Conservation (phyloP, 2,329 filamentous ascomycete species). For the Xylariaceae sp. region DNA sequence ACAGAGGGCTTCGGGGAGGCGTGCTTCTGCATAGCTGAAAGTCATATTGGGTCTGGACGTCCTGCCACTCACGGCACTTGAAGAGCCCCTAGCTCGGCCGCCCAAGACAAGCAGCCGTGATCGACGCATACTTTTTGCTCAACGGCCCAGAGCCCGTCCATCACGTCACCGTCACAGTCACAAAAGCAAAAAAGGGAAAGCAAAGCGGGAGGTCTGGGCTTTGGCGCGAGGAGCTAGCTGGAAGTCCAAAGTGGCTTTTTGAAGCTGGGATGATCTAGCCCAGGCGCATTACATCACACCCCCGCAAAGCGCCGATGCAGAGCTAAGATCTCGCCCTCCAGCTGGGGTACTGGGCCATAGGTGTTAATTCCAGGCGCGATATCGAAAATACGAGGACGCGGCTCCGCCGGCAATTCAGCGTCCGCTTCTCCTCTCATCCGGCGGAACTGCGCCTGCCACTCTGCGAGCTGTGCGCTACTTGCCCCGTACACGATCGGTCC, state of each 20-base stretch:
- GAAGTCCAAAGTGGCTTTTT: not conserved
- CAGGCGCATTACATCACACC: not conserved
- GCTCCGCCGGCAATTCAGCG: slow-evolving; percentile 2
- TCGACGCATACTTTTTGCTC: not conserved
- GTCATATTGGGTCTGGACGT: not conserved
- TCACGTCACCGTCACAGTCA: not conserved
- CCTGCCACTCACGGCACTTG: not conserved
- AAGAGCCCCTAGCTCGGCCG: not conserved
- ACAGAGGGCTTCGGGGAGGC: not conserved
- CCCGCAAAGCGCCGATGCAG: slow-evolving; percentile 19
- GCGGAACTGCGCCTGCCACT: slow-evolving; percentile 17
- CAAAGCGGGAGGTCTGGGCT: not conserved
- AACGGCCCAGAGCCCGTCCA: not conserved
- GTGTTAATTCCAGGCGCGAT: slow-evolving; percentile 18
- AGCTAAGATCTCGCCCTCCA: slow-evolving; percentile 17
- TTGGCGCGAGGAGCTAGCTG: not conserved
- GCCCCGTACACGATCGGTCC: slow-evolving; percentile 24
- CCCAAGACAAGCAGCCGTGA: not conserved
- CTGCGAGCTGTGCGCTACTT: slow-evolving; percentile 10
- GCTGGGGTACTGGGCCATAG: slow-evolving; percentile 18
- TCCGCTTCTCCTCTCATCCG: not conserved
- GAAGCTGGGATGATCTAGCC: not conserved
- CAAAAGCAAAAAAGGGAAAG: not conserved
- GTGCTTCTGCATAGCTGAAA: not conserved
- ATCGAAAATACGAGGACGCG: slow-evolving; percentile 1